phyloP scores from a whole-genome alignment of 2,329 filamentous ascomycete genomes.

The Berkeleyomyces basicola region DNA sequence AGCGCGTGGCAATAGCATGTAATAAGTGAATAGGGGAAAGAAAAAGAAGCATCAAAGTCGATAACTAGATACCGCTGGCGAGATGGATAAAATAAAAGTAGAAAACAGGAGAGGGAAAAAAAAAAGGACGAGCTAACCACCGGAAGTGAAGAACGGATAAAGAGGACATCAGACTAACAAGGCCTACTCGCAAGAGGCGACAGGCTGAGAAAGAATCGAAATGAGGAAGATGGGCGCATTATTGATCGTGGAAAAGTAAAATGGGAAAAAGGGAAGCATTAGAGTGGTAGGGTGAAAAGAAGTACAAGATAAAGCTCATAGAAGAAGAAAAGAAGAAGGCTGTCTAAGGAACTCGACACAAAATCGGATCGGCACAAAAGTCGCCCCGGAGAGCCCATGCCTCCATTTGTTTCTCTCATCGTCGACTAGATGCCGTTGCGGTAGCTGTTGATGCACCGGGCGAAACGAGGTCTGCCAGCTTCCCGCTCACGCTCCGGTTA shows the following conservation, averaged over 20 bases:
- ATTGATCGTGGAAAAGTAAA: not conserved
- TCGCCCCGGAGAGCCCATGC: not conserved
- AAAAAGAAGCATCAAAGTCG: too few relatives aligned
- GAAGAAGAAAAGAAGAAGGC: not conserved
- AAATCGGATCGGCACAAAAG: not conserved
- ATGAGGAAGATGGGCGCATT: not conserved
- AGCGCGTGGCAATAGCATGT: not conserved
- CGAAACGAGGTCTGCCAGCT: slow-evolving; percentile 39
- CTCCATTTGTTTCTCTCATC: not conserved
- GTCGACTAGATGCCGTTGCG: slow-evolving; percentile 23
- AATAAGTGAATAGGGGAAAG: not conserved
- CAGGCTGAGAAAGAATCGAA: not conserved
- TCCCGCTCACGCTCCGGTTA: slow-evolving; percentile 38
- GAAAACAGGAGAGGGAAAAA: slow-evolving; percentile 4
- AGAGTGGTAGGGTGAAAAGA: not conserved
- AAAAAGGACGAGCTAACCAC: slow-evolving; percentile 2
- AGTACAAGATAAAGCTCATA: not conserved
- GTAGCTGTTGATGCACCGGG: slow-evolving; percentile 33
- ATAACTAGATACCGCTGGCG: too few relatives aligned
- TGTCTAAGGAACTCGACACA: not conserved
- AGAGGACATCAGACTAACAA: slow-evolving; percentile 1
- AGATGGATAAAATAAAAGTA: not conserved
- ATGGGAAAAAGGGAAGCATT: not conserved
- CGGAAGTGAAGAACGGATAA: not conserved
- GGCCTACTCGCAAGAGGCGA: not conserved